A percentile compares a stretch with the other conserved stretches of the same genome.
These are phyloP conservation scores for Coleophoma crateriformis DNA, from an alignment of 2,329 filamentous ascomycete species.

Conservation along the genomic window DNA sequence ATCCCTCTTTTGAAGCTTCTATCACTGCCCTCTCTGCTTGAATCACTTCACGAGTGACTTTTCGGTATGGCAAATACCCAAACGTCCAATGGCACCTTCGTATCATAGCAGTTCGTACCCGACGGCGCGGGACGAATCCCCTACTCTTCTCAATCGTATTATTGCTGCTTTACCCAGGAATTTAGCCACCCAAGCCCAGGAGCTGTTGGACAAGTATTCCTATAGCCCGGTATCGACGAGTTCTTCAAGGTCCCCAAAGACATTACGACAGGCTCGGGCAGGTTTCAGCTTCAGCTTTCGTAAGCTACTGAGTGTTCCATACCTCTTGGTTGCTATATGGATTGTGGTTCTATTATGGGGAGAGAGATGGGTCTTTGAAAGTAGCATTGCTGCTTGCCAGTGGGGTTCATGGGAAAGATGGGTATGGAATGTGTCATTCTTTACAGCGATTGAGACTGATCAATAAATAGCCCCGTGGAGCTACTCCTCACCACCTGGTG, in stretches of 20 bases:
- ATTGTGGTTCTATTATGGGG: conserved; percentile 75
- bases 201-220: conserved; percentile 14
- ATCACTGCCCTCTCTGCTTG: neutral
- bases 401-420: conserved; percentile 93
- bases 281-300: conserved; percentile 45
- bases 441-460: conserved; percentile 11
- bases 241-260: conserved; percentile 7
- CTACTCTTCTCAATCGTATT: conserved; percentile 18
- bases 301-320: conserved; percentile 57
- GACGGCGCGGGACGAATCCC: conserved; percentile 20
- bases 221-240: conserved; percentile 9
- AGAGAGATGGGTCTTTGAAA: conserved; percentile 72
- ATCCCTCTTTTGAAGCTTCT: neutral
- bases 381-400: conserved; percentile 63
- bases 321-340: conserved; percentile 69
- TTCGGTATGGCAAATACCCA: conserved; percentile 9
- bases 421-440: conserved; percentile 47
- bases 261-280: conserved; percentile 12
- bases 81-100: conserved; percentile 13
- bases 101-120: conserved; percentile 12
- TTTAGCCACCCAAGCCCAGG: conserved; percentile 15
- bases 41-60: too few species aligned
- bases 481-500: conserved; percentile 70
- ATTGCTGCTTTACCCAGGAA: conserved; percentile 14
- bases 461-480: conserved; percentile 59